These are phyloP conservation scores for Chrysoporthe cubensis DNA, from an alignment of 2,329 filamentous ascomycete species.

Conservation along the genomic window DNA sequence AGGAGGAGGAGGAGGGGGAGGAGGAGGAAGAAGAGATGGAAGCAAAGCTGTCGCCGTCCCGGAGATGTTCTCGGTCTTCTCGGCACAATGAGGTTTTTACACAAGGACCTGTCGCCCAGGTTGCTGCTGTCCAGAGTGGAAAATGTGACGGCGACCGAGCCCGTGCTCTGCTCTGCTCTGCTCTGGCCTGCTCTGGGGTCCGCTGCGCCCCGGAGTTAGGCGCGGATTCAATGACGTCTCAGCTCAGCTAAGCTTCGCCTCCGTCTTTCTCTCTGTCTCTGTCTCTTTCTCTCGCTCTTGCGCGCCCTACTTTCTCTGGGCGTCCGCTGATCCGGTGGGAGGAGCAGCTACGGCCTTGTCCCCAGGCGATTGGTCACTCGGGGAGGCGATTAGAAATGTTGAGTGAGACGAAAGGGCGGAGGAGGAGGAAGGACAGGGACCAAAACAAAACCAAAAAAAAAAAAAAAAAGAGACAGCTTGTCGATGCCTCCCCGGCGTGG, in stretches of 20 bases:
- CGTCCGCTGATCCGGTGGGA: background rate
- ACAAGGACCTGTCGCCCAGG: background rate
- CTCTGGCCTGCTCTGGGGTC: background rate
- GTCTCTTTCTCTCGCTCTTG: background rate
- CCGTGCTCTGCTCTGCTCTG: background rate
- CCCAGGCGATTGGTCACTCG: background rate
- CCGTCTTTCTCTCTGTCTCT: background rate
- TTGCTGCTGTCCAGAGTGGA: background rate
- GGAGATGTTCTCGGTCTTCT: background rate
- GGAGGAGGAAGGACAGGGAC: no score
- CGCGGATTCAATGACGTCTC: constrained; percentile 10
- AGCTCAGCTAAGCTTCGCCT: background rate
- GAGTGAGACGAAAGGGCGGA: no score
- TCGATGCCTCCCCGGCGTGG: background rate
- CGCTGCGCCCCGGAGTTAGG: background rate
- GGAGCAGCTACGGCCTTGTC: background rate
- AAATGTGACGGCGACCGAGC: background rate
- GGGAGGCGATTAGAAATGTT: no score
- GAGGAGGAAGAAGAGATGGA: background rate
- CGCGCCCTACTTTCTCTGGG: no score
- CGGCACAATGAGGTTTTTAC: background rate
- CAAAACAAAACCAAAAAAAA: no score
- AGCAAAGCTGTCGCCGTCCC: background rate
- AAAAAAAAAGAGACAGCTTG: no score
- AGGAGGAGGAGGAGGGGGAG: background rate